Base-by-base conservation (phyloP, 176 grass and related monocot genomes). In the Lolium perenne region DNA sequence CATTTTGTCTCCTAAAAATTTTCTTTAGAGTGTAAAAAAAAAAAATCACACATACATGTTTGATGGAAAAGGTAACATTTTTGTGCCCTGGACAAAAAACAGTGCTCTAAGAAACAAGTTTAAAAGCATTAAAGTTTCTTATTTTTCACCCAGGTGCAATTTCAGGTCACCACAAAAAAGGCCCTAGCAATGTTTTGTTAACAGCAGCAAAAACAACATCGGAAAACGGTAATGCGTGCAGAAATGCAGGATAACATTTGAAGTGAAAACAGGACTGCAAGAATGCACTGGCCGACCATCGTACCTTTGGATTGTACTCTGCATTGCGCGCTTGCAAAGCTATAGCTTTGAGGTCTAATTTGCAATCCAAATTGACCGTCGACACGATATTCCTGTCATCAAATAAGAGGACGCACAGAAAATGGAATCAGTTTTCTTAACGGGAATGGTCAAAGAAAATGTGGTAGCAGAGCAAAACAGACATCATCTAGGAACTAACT, bases 271-370 rank as follows among this genome's bases (percentile, higher is more conserved):
- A 77, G 13, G 20, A 8, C 38, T 2, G 45, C 9, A 47, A 21
- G 16, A 86, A 72, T n/a, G 65, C 41, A 40, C 45, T 8, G 41
- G 58, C 56, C 75, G 6, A 72, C 14, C 20, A 53, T 16, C 76
- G 55, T 89, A 98, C 97, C 97, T 98, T 98, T 1, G 97, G 97
- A 51, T 98, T 98, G 75, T 98, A 98, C 59, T 98, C 97, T 1
- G 97, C 97, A 88, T 98, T 98, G 16, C 97, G 90, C 9, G 97
- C 94, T 88, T 98, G 97, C 74, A 98, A 58, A 86, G 97, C 97
- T 56, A 98, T 98, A 16, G 92, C 79, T 89, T 98, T 98, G 65
- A 98, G 93, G 20, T 96, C 97, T 79, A 98, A 84, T 26, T 98
- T 98, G 47, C 97, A 98, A 55, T 98, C 97, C 86, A 98, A 88